Conservation (phyloP, 2,329 filamentous ascomycete genomes). For the Ophiocordyceps australis region DNA sequence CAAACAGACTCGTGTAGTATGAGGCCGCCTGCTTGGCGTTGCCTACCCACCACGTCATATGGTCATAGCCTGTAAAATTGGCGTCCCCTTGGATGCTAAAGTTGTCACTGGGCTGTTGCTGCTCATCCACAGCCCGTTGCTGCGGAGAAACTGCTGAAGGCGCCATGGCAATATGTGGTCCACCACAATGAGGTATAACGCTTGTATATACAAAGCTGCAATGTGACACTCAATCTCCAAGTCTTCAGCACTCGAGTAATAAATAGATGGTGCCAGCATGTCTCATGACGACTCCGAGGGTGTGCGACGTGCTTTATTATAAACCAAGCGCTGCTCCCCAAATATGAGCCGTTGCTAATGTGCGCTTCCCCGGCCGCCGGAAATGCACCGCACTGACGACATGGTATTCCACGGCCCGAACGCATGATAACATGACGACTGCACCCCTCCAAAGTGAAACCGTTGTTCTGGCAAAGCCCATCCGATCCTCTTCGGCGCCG, state of each 20-base stretch:
- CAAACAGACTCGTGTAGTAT: slow-evolving; percentile 78
- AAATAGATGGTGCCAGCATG: no score
- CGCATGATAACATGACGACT: no score
- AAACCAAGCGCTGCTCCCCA: neutral
- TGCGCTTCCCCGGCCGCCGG: slow-evolving; percentile 1
- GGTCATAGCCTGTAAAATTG: slow-evolving; percentile 72
- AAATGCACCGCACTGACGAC: slow-evolving; percentile 6
- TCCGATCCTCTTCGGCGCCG: no score
- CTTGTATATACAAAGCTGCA: no score
- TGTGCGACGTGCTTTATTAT: neutral
- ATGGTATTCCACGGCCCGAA: slow-evolving; percentile 7
- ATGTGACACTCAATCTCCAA: no score
- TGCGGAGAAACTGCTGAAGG: slow-evolving; percentile 36
- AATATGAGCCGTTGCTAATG: no score
- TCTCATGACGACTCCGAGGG: no score
- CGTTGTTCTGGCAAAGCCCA: no score
- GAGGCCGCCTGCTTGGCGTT: slow-evolving; percentile 90
- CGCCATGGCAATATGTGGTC: no score
- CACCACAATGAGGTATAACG: no score
- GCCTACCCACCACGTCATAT: slow-evolving; percentile 90
- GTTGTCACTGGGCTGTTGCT: slow-evolving; percentile 26
- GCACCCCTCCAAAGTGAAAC: no score
- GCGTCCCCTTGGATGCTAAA: slow-evolving; percentile 30
- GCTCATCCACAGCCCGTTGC: slow-evolving; percentile 21
- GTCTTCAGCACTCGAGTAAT: no score